phyloP scores from a whole-genome alignment of 805 yeast species.

The Wickerhamiella allomyrinae region DNA sequence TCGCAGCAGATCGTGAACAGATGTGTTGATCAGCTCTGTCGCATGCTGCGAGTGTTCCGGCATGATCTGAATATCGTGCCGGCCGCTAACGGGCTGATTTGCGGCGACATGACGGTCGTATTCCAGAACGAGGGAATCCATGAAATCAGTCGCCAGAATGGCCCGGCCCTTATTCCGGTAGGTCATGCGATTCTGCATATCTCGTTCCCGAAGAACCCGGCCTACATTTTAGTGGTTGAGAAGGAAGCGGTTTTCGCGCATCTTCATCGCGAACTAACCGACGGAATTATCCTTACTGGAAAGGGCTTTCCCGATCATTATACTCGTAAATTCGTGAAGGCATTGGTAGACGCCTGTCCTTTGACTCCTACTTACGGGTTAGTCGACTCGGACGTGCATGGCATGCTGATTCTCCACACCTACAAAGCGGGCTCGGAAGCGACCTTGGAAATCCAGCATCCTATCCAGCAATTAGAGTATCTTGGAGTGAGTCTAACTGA shows the following conservation, averaged over 20 bases:
- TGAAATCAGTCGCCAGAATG: slow-evolving; percentile 14
- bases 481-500: slow-evolving; percentile 34
- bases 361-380: slow-evolving; percentile 31
- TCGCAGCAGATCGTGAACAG: slow-evolving; percentile 32
- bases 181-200: slow-evolving; percentile 18
- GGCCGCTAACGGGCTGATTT: slow-evolving; percentile 42
- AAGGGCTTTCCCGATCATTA: slow-evolving; percentile 53
- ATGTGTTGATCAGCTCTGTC: slow-evolving; percentile 28
- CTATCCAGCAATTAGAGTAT: slow-evolving; percentile 15
- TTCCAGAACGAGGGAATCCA: slow-evolving; percentile 8
- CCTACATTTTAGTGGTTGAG: slow-evolving; percentile 33
- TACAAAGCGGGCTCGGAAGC: slow-evolving; percentile 21
- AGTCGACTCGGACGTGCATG: slow-evolving; percentile 56
- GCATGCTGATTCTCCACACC: slow-evolving; percentile 35
- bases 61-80: slow-evolving; percentile 33
- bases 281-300: slow-evolving; percentile 36
- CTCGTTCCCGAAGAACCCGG: slow-evolving; percentile 15
- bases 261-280: slow-evolving; percentile 16
- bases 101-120: slow-evolving; percentile 25
- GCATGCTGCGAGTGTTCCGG: slow-evolving; percentile 28
- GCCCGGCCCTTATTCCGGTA: slow-evolving; percentile 25
- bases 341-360: slow-evolving; percentile 21
- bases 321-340: slow-evolving; percentile 32
- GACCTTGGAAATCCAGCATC: slow-evolving; percentile 7
- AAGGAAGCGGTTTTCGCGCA: slow-evolving; percentile 35